These are phyloP conservation scores for Graphilbum fragrans DNA, from an alignment of 2,329 filamentous ascomycete genomes.

Conservation along the genomic window DNA sequence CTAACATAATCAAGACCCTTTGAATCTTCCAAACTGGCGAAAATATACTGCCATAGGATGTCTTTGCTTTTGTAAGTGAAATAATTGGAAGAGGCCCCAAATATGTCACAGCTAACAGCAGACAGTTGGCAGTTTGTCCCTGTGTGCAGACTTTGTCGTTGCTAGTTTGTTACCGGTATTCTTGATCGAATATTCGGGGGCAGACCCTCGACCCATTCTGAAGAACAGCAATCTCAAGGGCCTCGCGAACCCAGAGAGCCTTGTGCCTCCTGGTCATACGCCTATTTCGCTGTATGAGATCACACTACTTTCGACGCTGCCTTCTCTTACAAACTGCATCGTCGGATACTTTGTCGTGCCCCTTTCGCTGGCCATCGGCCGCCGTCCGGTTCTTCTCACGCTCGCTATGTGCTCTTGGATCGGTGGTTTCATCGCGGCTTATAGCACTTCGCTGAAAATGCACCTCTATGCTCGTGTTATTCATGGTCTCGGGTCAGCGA, in stretches of 20 bases:
- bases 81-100: background rate
- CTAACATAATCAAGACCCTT: slow-evolving; percentile 15
- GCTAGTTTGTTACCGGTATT: slow-evolving; percentile 21
- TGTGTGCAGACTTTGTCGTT: slow-evolving; percentile 17
- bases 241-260: slow-evolving; percentile 14
- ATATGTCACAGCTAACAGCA: background rate
- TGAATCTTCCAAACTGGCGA: slow-evolving; percentile 19
- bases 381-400: slow-evolving; percentile 21
- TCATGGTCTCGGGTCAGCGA: slow-evolving; percentile 23
- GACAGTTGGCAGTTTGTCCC: slow-evolving; percentile 16
- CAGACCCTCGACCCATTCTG: slow-evolving; percentile 18
- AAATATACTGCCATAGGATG: slow-evolving; percentile 18
- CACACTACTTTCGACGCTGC: slow-evolving; percentile 20
- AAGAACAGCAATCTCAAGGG: slow-evolving; percentile 4
- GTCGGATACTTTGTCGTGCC: slow-evolving; percentile 23
- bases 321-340: slow-evolving; percentile 21
- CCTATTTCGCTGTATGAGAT: slow-evolving; percentile 17
- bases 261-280: slow-evolving; percentile 16
- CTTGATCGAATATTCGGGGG: slow-evolving; percentile 21
- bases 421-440: slow-evolving; percentile 22
- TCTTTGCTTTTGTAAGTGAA: slow-evolving; percentile 12
- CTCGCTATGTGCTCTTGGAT: slow-evolving; percentile 20
- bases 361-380: slow-evolving; percentile 22
- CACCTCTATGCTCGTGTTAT: slow-evolving; percentile 21
- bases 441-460: slow-evolving; percentile 12